These are phyloP conservation scores for Penicillium parvum DNA, from an alignment of 495 filamentous ascomycete genomes.

Conservation along the genomic window DNA sequence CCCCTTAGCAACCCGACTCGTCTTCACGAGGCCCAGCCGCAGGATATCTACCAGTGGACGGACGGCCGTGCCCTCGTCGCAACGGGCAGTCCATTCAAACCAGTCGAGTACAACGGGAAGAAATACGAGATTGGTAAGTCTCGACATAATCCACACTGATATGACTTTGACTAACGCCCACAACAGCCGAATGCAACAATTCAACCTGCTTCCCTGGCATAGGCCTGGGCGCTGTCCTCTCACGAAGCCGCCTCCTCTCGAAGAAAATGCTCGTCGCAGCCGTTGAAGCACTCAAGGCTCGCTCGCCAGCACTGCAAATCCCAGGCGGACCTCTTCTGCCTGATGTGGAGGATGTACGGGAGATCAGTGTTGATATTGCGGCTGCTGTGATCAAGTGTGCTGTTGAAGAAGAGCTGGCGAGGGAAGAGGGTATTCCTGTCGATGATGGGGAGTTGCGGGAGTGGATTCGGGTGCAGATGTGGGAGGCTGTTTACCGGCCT, in stretches of 20 bases:
- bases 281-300: slow-evolving; percentile 63
- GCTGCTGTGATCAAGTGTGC: slow-evolving; percentile 72
- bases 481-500: slow-evolving; percentile 72
- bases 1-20: slow-evolving; percentile 84
- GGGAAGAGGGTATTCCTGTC: slow-evolving; percentile 38
- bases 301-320: slow-evolving; percentile 63
- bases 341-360: slow-evolving; percentile 69
- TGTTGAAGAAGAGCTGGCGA: slow-evolving; percentile 62
- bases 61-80: slow-evolving; percentile 75
- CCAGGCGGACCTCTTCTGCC: slow-evolving; percentile 60
- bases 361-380: slow-evolving; percentile 74
- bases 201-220: slow-evolving; percentile 84
- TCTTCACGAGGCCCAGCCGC: slow-evolving; percentile 76
- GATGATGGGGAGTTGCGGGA: slow-evolving; percentile 58
- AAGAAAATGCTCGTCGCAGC: slow-evolving; percentile 83
- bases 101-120: slow-evolving; percentile 62
- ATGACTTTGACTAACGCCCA: background rate
- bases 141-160: too few species aligned
- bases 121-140: slow-evolving; percentile 59
- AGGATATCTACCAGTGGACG: slow-evolving; percentile 77
- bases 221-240: slow-evolving; percentile 73
- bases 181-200: slow-evolving; percentile 81
- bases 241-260: slow-evolving; percentile 55
- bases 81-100: slow-evolving; percentile 78
- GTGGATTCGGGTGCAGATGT: slow-evolving; percentile 90